Evolutionary conservation across 1,284 basidiomycete species (phyloP).

Genomic region (Pseudozyma pruni): DNA sequence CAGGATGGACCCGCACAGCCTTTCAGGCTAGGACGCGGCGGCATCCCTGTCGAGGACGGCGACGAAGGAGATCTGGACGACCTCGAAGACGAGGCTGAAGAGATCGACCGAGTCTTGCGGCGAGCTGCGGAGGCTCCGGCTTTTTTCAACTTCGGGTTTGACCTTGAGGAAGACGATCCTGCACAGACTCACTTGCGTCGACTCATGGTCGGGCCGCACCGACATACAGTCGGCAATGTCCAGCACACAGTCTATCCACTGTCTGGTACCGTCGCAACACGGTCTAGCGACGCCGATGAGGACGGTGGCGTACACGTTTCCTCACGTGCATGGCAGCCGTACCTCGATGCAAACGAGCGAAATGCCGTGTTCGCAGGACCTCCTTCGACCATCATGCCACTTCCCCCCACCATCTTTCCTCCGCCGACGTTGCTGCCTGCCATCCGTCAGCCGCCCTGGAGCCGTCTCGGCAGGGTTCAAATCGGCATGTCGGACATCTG

Average conservation of each 20-base stretch:
- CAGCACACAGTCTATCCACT: conserved; percentile 5
- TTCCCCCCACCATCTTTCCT: conserved; percentile 45
- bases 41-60: not conserved
- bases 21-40: not conserved
- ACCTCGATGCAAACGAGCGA: conserved; percentile 21
- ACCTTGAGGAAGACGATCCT: conserved; percentile 26
- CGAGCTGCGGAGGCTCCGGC: conserved; percentile 17
- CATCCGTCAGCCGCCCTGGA: conserved; percentile 31
- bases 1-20: not conserved
- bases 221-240: not conserved
- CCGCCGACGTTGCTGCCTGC: conserved; percentile 45
- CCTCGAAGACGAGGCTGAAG: conserved; percentile 20
- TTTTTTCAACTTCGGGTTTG: conserved; percentile 33
- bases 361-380: conserved; percentile 14
- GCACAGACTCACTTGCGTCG: conserved; percentile 3
- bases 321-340: conserved; percentile 14
- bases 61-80: conserved; percentile 3
- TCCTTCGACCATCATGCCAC: conserved; percentile 14
- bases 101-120: conserved; percentile 22
- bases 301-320: conserved; percentile 13
- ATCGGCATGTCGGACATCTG: conserved; percentile 32
- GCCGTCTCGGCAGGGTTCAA: conserved; percentile 12
- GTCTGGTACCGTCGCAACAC: conserved; percentile 6
- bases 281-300: conserved; percentile 1
- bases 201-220: conserved; percentile 9